Percentiles rank a stretch among this genome's conserved stretches.
These are phyloP conservation scores for Didymella pinodella DNA, from an alignment of 2,329 filamentous ascomycete genomes.

Conservation along the genomic window DNA sequence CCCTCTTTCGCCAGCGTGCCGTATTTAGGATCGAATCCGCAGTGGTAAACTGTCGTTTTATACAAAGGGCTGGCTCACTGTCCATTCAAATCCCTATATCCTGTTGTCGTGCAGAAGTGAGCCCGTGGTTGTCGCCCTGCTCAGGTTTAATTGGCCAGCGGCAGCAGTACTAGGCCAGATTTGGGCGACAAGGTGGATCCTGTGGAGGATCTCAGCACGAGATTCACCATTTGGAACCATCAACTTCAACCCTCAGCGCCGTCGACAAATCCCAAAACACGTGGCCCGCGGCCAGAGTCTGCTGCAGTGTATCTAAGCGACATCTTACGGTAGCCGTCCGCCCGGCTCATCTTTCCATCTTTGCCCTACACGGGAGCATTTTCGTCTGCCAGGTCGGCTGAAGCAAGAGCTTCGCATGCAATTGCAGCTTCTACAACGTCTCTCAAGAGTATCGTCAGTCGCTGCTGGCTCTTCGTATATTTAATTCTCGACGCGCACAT, in stretches of 20 bases:
- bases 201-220: conserved; percentile 24
- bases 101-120: conserved; percentile 13
- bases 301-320: conserved; percentile 4
- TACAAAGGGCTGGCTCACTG: neutral
- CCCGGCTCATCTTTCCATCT: conserved; percentile 19
- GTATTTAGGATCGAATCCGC: neutral
- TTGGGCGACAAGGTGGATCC: conserved; percentile 13
- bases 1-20: neutral
- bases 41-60: neutral
- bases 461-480: neutral
- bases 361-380: conserved; percentile 41
- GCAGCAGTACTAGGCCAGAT: conserved; percentile 13
- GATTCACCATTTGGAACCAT: conserved; percentile 36
- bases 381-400: conserved; percentile 36
- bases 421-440: conserved; percentile 17
- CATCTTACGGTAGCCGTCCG: conserved; percentile 8
- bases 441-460: neutral
- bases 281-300: neutral
- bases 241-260: conserved; percentile 32
- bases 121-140: conserved; percentile 16
- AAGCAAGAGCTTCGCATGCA: conserved; percentile 25
- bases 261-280: conserved; percentile 23
- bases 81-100: neutral
- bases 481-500: conserved; percentile 3
- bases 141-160: conserved; percentile 13